A percentile compares a stretch with the other conserved stretches of the same genome.
These are phyloP conservation scores for Trichosporon sp. DNA, from an alignment of 1,284 basidiomycete genomes.

Conservation along the genomic window DNA sequence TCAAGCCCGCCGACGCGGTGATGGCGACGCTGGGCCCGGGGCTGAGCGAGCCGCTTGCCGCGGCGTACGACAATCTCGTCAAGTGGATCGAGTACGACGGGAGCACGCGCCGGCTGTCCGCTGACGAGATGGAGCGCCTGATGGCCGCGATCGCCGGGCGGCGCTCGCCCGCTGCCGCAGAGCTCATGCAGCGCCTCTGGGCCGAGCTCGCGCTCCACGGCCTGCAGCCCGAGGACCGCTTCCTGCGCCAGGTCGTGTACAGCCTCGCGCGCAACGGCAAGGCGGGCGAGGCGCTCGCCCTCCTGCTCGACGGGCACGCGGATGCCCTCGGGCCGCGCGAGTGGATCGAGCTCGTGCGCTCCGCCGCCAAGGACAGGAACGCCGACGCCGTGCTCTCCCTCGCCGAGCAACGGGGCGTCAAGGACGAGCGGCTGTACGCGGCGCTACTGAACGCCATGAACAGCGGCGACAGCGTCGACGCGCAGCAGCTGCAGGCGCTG, in stretches of 20 bases:
- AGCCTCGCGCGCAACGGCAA: conserved; percentile 7
- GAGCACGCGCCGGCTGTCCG: background rate
- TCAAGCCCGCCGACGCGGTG: background rate
- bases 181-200: conserved; percentile 19
- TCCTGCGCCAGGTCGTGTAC: conserved; percentile 3
- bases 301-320: conserved; percentile 8
- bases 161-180: background rate
- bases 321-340: conserved; percentile 1
- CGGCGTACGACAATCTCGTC: background rate
- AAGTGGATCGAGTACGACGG: conserved; percentile 4
- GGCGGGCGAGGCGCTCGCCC: conserved; percentile 11
- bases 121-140: background rate
- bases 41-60: background rate
- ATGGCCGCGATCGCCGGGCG: background rate
- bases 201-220: conserved; percentile 12
- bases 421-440: conserved; percentile 5
- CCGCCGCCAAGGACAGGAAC: conserved; percentile 4
- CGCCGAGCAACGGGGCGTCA: background rate
- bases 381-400: background rate
- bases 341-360: conserved; percentile 14
- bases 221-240: background rate
- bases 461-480: background rate
- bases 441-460: conserved; percentile 7
- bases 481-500: conserved; percentile 4
- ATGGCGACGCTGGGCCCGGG: background rate